These are phyloP conservation scores for Starmerella kuoi DNA, from an alignment of 805 yeast species.

Conservation along the genomic window DNA sequence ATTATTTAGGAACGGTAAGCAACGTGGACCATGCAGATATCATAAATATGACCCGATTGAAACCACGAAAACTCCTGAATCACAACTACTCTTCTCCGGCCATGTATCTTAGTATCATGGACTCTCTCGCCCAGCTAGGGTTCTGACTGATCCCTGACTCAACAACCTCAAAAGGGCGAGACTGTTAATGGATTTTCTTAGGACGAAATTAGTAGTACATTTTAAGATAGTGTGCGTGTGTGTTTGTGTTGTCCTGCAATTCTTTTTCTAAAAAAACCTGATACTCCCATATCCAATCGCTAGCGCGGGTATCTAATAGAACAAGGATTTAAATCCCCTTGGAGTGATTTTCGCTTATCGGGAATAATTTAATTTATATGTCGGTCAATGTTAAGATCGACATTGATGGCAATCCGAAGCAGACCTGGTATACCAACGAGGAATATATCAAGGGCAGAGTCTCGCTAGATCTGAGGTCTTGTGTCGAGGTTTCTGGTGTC, in stretches of 20 bases:
- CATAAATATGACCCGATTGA: constrained; percentile 48
- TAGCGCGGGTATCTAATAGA: too few relatives aligned
- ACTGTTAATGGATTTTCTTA: too few relatives aligned
- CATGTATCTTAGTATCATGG: constrained; percentile 56
- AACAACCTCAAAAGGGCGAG: background rate
- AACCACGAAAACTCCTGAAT: constrained; percentile 24
- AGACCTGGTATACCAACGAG: constrained; percentile 20
- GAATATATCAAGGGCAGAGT: constrained; percentile 16
- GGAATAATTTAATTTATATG: too few relatives aligned
- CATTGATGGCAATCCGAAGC: constrained; percentile 9
- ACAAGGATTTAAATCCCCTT: too few relatives aligned
- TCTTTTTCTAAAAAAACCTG: too few relatives aligned
- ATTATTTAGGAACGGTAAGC: constrained; percentile 63
- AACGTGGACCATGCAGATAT: constrained; percentile 77
- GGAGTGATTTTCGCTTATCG: too few relatives aligned
- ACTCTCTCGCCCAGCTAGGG: constrained; percentile 47
- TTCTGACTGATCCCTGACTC: too few relatives aligned
- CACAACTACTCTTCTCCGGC: constrained; percentile 51
- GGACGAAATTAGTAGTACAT: too few relatives aligned
- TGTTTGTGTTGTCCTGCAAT: too few relatives aligned
- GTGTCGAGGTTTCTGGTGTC: constrained; percentile 25
- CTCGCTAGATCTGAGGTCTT: constrained; percentile 6
- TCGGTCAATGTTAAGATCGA: constrained; percentile 8
- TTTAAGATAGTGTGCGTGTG: too few relatives aligned
- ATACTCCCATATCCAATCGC: too few relatives aligned